phyloP scores from a whole-genome alignment of 371 early-diverging fungal species.

The Gilbertella persicaria region DNA sequence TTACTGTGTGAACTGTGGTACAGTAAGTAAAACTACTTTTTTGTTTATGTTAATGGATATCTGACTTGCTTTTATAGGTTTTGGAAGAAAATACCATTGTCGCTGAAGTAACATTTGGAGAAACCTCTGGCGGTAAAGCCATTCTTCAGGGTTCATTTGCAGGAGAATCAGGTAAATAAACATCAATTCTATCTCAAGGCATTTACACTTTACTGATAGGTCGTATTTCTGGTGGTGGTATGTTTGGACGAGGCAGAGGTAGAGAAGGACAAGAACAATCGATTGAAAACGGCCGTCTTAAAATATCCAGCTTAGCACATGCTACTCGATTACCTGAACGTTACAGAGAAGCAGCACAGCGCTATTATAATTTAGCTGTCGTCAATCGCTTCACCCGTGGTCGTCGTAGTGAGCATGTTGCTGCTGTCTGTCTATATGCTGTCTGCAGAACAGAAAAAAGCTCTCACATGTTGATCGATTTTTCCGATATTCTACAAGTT shows the following conservation, averaged over 20 bases:
- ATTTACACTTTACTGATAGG: conserved; percentile 35
- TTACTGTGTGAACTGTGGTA: conserved; percentile 68
- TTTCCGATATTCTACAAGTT: conserved; percentile 86
- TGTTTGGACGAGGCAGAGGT: conserved; percentile 56
- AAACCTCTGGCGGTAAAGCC: conserved; percentile 84
- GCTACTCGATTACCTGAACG: conserved; percentile 74
- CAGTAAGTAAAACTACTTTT: conserved; percentile 37
- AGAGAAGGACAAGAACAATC: conserved; percentile 72
- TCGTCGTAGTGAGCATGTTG: conserved; percentile 82
- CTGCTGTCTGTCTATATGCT: conserved; percentile 97
- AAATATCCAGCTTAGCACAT: conserved; percentile 68
- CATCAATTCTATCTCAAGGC: background rate
- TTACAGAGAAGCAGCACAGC: conserved; percentile 86
- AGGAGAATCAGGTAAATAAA: conserved; percentile 44
- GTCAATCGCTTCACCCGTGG: conserved; percentile 94
- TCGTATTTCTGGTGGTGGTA: conserved; percentile 57
- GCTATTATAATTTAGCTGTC: conserved; percentile 94
- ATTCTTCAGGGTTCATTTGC: conserved; percentile 81
- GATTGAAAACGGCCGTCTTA: conserved; percentile 62
- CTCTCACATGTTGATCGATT: conserved; percentile 98
- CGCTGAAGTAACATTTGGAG: conserved; percentile 92
- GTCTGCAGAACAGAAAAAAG: conserved; percentile 92
- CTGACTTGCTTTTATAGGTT: conserved; percentile 61
- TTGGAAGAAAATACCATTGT: conserved; percentile 96
- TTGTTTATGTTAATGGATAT: background rate